These are phyloP conservation scores for Furcasterigmium sp. DNA, from an alignment of 2,329 filamentous ascomycete species.

Conservation along the genomic window DNA sequence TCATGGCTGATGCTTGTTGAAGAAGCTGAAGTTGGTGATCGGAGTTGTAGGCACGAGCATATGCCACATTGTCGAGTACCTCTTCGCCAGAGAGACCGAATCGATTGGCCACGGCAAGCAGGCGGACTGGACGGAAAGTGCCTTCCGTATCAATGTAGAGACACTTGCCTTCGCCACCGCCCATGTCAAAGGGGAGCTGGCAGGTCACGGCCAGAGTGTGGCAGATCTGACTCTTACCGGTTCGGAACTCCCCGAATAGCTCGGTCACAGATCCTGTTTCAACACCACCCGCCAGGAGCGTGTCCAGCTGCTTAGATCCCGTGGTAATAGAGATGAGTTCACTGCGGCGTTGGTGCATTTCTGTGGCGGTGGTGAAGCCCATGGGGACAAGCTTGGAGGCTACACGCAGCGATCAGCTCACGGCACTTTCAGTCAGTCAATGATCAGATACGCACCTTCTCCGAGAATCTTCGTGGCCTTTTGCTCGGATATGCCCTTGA, in stretches of 20 bases:
- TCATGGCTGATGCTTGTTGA: slow-evolving; percentile 95
- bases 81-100: slow-evolving; percentile 95
- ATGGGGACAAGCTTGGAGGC: slow-evolving; percentile 95
- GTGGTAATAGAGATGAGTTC: slow-evolving; percentile 98
- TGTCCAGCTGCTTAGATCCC: slow-evolving; percentile 95
- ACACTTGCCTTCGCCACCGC: slow-evolving; percentile 95
- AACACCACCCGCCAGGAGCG: slow-evolving; percentile 85
- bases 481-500: slow-evolving; percentile 96
- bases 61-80: slow-evolving; percentile 96
- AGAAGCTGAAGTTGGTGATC: slow-evolving; percentile 95
- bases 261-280: slow-evolving; percentile 98
- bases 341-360: slow-evolving; percentile 96
- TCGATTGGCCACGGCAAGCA: slow-evolving; percentile 86
- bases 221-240: slow-evolving; percentile 97
- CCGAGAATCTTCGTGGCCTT: slow-evolving; percentile 88
- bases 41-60: slow-evolving; percentile 96
- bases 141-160: slow-evolving; percentile 98
- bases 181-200: slow-evolving; percentile 97
- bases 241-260: slow-evolving; percentile 96
- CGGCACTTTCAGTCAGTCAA: too few relatives aligned
- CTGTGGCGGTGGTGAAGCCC: slow-evolving; percentile 97
- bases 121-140: slow-evolving; percentile 87
- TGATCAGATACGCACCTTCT: slow-evolving; percentile 57
- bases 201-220: slow-evolving; percentile 98
- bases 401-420: slow-evolving; percentile 27